Evolutionary conservation across 164 flowering plant genomes (phyloP).

Genomic region (Tetracentron sinense): DNA sequence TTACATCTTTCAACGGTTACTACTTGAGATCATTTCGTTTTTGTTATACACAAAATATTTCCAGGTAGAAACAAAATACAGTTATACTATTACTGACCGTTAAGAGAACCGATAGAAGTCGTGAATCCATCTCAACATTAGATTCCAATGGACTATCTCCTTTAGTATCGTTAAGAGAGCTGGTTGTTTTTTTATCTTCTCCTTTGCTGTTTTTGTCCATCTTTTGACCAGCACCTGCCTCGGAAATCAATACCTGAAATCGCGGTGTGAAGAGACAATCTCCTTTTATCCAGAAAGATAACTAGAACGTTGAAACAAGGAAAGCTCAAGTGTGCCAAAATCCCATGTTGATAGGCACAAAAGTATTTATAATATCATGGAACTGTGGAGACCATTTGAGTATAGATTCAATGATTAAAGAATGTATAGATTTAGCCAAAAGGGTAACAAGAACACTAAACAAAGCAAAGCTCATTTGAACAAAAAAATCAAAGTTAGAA

Average conservation of each 20-base stretch:
- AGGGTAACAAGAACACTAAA: too few species aligned
- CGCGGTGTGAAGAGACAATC: neutral
- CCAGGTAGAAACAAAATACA: neutral
- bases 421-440: neutral
- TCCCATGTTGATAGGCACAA: neutral
- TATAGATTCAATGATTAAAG: neutral
- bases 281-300: neutral
- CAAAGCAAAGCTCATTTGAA: too few species aligned
- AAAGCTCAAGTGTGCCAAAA: conserved; percentile 3
- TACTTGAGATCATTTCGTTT: too few species aligned
- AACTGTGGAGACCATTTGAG: neutral
- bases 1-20: too few species aligned
- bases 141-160: conserved; percentile 38
- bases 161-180: conserved; percentile 25
- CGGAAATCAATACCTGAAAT: conserved; percentile 69
- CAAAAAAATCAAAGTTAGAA: too few species aligned
- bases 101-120: conserved; percentile 77
- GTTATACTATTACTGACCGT: conserved; percentile 46
- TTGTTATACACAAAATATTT: too few species aligned
- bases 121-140: conserved; percentile 81
- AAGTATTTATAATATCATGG: neutral
- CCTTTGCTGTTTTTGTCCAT: conserved; percentile 26
- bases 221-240: conserved; percentile 34
- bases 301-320: neutral
- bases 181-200: conserved; percentile 20